phyloP scores from a whole-genome alignment of 495 filamentous ascomycete genomes.

The Chaetomium tenue region DNA sequence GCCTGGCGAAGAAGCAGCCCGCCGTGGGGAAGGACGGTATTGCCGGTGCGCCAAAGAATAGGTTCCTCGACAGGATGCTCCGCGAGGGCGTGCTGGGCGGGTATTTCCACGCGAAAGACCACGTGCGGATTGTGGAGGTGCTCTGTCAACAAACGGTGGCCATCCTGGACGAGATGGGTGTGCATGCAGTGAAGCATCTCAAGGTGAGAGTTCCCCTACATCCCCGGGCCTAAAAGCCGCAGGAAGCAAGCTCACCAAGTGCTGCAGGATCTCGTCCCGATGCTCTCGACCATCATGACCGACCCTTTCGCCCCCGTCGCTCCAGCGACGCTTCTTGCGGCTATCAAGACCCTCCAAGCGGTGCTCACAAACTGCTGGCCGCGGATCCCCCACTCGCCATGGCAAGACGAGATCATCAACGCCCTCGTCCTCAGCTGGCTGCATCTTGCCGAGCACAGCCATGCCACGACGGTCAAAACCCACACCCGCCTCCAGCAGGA shows the following conservation, averaged over 20 bases:
- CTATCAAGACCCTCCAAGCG: constrained; percentile 53
- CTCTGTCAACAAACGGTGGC: constrained; percentile 56
- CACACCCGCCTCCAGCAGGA: constrained; percentile 42
- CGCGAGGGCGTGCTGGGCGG: constrained; percentile 55
- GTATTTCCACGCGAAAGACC: constrained; percentile 52
- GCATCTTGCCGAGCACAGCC: constrained; percentile 51
- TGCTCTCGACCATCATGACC: constrained; percentile 62
- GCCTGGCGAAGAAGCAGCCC: constrained; percentile 52
- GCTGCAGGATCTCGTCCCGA: constrained; percentile 61
- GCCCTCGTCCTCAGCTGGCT: constrained; percentile 67
- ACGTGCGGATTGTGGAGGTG: constrained; percentile 51
- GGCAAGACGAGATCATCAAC: constrained; percentile 67
- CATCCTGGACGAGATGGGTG: constrained; percentile 60
- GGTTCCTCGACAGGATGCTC: constrained; percentile 53
- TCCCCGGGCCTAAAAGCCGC: not conserved
- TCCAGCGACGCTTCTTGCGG: constrained; percentile 53
- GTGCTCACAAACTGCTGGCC: constrained; percentile 73
- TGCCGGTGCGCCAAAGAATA: constrained; percentile 29
- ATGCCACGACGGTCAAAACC: constrained; percentile 22
- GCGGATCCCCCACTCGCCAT: constrained; percentile 54
- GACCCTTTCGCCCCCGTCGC: constrained; percentile 67
- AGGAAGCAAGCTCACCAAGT: not conserved
- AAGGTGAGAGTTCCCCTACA: constrained; percentile 47
- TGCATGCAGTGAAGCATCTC: constrained; percentile 73
- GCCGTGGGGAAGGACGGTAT: not conserved